Evolutionary conservation across 306 rosid genomes (phyloP), one percentile per base, ranked within the genome.

Genomic region (Ammopiptanthus mongolicus): DNA sequence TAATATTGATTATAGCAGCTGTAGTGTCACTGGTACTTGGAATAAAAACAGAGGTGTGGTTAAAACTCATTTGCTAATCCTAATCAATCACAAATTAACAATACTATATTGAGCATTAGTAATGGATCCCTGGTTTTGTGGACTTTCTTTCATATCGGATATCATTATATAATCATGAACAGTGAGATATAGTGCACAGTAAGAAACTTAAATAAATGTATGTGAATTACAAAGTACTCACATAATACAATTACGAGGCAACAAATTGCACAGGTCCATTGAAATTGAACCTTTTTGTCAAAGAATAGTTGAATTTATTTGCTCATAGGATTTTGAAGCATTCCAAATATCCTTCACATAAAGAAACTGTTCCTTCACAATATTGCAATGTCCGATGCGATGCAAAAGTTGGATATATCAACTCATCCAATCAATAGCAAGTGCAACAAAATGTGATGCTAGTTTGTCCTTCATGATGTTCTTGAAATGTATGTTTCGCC

Each of bases 1-100:
- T 95, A 85, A 90, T 95, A 76, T 84, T 95, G 90, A 92, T 95
- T 53, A 28, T 95, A 80, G 97, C 99, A 82, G 97, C 97, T 57
- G 96, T 73, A 6, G 96, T 89, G 82, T 95, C 97, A 58, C 80
- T 95, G 84, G 92, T n/a, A 18, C 96, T 95, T 59, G 99, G 97
- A 76, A 90, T 95, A 61, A 88, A 92, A 74, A 92, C 99, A 70
- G 91, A 95, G 99, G 99, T 95, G 41, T 31, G 76, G 31, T 83
- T 80, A 61, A 17, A 52, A 28, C 47, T 50, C 71, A 8, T 25
- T 71, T 65, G 42, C 58, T 65, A 11, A 46, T 77, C 3, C 1
- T 73, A 67, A 29, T 81, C 60, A 12, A 46, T 69, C 2, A 33
- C 29, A n/a, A n/a, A n/a, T n/a, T n/a, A n/a, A n/a, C n/a, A 55